Base-by-base conservation (phyloP, 2,329 filamentous ascomycete species). In the Diaporthe aspalathi region DNA sequence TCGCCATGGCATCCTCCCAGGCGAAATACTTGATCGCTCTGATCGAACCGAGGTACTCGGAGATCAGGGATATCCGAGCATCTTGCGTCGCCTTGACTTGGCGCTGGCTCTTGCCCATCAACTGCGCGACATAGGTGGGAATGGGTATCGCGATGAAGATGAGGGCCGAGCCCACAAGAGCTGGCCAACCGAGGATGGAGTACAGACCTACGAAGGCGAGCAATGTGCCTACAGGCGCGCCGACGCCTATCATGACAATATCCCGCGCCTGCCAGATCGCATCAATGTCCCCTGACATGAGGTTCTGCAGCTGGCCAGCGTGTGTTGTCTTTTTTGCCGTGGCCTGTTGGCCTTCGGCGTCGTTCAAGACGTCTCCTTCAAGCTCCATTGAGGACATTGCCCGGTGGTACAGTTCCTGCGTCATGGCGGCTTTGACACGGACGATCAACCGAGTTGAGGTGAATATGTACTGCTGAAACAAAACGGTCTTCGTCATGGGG, bases 21-120 rank as follows among this genome's bases (percentile, higher is more conserved):
- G 86, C 86, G 76, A 90, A 89, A 74, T 89, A 90, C 75, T 90
- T 90, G 78, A 90, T 85, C 20, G 86, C 86, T 14, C 86, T 84
- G 70, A 90, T 89, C 9, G 88, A 88, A 32, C 83, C 80, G 32
- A 90, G 81, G 74, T 89, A 90, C 75, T 90, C 88, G 1, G 87
- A 86, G 22, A 90, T 84, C 24, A 87, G 83, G 1, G 87, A 89
- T 68, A 90, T 86, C 32, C 88, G 85, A 20, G 83, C 81, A 76
- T 90, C 88, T 60, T 89, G 88, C 27, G 87, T 85, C 68, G 84
- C 83, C 73, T 87, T 86, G 60, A 88, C 85, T n/a, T 83, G 81
- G 50, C 83, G 83, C 76, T 89, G 85, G 27, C 85, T 82, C 43
- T 78, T 80, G 65, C 84, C 84, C 82, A 90, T 88, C 49, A 79